Percentiles rank a stretch among this genome's conserved stretches.
These are phyloP conservation scores for Sugiyamaella neomexicana DNA, from an alignment of 1,139 yeast genomes.

Conservation along the genomic window DNA sequence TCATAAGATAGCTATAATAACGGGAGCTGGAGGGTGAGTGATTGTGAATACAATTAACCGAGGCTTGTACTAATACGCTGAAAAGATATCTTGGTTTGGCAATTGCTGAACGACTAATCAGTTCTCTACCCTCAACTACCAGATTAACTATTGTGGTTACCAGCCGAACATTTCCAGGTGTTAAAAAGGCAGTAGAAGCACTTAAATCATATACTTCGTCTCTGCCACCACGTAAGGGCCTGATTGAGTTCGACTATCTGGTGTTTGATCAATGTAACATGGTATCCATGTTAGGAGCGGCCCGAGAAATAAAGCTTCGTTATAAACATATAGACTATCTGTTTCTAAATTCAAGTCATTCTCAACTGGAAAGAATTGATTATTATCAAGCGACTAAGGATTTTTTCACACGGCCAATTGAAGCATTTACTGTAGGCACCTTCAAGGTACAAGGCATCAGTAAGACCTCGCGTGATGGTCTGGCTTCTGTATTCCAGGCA, in stretches of 20 bases:
- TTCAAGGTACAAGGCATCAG: slow-evolving; percentile 82
- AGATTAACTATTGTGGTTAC: slow-evolving; percentile 80
- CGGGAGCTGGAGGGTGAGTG: slow-evolving; percentile 54
- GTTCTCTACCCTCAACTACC: slow-evolving; percentile 51
- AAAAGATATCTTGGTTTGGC: slow-evolving; percentile 66
- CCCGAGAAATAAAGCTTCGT: slow-evolving; percentile 63
- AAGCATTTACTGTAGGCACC: slow-evolving; percentile 71
- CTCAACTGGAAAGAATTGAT: slow-evolving; percentile 81
- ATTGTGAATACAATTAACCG: not conserved
- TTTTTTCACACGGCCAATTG: slow-evolving; percentile 58
- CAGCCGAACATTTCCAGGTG: slow-evolving; percentile 83
- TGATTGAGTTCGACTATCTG: slow-evolving; percentile 80
- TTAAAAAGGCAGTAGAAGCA: slow-evolving; percentile 65
- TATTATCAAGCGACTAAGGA: slow-evolving; percentile 76
- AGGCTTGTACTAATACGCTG: not conserved
- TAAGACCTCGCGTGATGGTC: slow-evolving; percentile 63
- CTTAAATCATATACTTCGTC: slow-evolving; percentile 55
- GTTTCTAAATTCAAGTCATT: slow-evolving; percentile 87
- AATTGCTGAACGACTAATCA: slow-evolving; percentile 75
- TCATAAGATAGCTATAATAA: slow-evolving; percentile 52
- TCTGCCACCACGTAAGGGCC: slow-evolving; percentile 41
- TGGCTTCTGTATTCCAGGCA: slow-evolving; percentile 91
- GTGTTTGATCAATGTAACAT: slow-evolving; percentile 86
- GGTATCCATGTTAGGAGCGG: slow-evolving; percentile 79
- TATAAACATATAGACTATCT: slow-evolving; percentile 71